Base-by-base conservation (phyloP, 129 eudicot genomes). In the Helianthus tuberosus region DNA sequence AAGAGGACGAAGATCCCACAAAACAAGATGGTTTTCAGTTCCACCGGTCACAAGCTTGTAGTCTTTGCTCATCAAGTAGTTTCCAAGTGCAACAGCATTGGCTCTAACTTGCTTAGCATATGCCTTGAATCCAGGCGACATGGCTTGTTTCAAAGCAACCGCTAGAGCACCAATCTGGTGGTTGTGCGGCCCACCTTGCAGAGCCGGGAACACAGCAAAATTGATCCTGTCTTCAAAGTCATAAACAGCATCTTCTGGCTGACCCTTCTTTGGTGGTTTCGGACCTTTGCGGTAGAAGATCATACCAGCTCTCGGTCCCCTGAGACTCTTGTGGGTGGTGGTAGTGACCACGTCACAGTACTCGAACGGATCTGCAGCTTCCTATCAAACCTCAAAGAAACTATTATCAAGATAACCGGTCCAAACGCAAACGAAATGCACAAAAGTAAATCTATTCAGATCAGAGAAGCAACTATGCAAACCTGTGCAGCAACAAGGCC, bases 401-500 rank as follows among this genome's bases (percentile, higher is more conserved):
- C 1, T 11, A 9, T 48, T 48, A 48, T 48, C 14, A 48, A 48
- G 5, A 48, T 48, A 48, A 48, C 52, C 52, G 5, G 11, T 48
- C n/a, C n/a, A 20, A 20, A 20, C 23, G 5, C 14, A 12, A 12
- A 48, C 3, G 52, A 48, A 48, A 6, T 43, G 11, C 47, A 43
- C 10, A 9, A 43, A 43, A 43, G 47, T 57, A 58, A 43, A 43
- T 43, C 47, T 43, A 43, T 43, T 6, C 2, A 41, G 9, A 41
- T 41, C 8, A 41, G 9, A 41, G 9, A 41, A 7, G 9, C 46
- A 41, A 41, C 8, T 9, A 43, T 43, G 10, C 25, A 72, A 82
- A 95, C 99, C 96, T 91, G 94, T 85, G 99, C 97, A 89, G 99
- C 99, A 81, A 95, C 99, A 82, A 95, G 99, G 52, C 99, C 99